Base-by-base conservation (phyloP, 208 protist genomes). In the Herpetomonas samuelpessoai region DNA sequence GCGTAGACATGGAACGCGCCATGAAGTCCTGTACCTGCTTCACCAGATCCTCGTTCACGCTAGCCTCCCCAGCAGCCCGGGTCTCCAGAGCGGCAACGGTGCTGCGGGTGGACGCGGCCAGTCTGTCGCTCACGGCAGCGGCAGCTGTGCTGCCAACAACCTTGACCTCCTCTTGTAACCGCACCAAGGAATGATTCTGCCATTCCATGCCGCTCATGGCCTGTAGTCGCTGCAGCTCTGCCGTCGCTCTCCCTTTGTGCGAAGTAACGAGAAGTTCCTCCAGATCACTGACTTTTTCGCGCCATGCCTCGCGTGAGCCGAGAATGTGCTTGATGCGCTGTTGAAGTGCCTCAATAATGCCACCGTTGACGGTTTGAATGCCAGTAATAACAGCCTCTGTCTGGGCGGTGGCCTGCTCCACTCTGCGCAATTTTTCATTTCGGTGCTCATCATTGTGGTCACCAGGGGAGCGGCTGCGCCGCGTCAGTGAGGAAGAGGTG, bases 21-120 rank as follows among this genome's bases (percentile, higher is more conserved):
- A 80, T 52, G 59, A 86, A 79, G 16, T 48, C 56, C 25, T 51
- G 76, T 22, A 88, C 74, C 47, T 76, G 65, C 29, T 61, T 48
- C 9, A 79, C 62, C 27, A 91, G 71, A 0, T 55, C 52, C n/a
- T 72, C 24, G 54, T 76, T 83, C 24, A 71, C 53, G n/a, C 73
- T 52, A 70, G 76, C 50, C 60, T 76, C 52, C 25, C 74, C 48
- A 63, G 69, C 31, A 67, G 83, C 29, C 61, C 77, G 54, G 52
- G 56, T 59, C 12, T 73, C 30, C 19, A 53, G 26, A 1, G 71
- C 65, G 24, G 60, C 52, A 1, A 75, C 45, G 1, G 73, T 21
- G 4, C 62, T 46, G n/a, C 63, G 12, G 19, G 19, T n/a, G 7
- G 25, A 55, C 6, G 41, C 19, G n/a, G 66, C 18, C 41, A 74